Evolutionary conservation across 2,329 filamentous ascomycete species (phyloP), one percentile per base, ranked within the genome.

Genomic region (Rhinocladiella similis): DNA sequence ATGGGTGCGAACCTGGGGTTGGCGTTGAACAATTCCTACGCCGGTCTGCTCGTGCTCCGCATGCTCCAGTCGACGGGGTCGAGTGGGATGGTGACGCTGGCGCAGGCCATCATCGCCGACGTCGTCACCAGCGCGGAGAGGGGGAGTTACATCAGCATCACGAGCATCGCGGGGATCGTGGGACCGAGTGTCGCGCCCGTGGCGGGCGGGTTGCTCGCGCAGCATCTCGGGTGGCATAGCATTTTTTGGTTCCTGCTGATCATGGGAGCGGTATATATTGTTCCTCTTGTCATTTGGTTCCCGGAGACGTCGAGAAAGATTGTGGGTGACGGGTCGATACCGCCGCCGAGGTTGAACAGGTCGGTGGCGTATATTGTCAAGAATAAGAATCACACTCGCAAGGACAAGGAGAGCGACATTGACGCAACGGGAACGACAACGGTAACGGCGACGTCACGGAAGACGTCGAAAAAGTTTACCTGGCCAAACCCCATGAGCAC

Each of bases 171-270:
- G 1, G 38, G 33, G n/a, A 67, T 69, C 10, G 65, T 80, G 20
- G 77, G 73, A 0, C 77, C 77, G 5, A 75, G 76, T 0, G 57
- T 82, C 5, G 79, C 76, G 0, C 80, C 81, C 0, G 72, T 81
- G 0, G 73, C 83, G 18, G 80, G 80, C 0, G 81, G 80, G 5
- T 65, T 75, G 0, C 58, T 83, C 0, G 70, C 74, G 0, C 72
- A 77, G 42, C 70, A 73, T 36, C 61, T 81, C 0, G 80, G 79
- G 0, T 83, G 80, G 80, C 68, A 73, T 38, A 71, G 72, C 1
- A 75, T 82, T 3, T 83, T 83, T 60, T 83, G 79, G 78, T 78
- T 81, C 53, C 69, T 83, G 5, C 68, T 76, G 22, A 80, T 83
- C n/a, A 69, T 77, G 39, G 68, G 73, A 0, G 74, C 69, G 0